A percentile compares a stretch with the other conserved stretches of the same genome.
phyloP scores from a whole-genome alignment of 768 basidiomycete genomes.

The Heimioporus sp. region DNA sequence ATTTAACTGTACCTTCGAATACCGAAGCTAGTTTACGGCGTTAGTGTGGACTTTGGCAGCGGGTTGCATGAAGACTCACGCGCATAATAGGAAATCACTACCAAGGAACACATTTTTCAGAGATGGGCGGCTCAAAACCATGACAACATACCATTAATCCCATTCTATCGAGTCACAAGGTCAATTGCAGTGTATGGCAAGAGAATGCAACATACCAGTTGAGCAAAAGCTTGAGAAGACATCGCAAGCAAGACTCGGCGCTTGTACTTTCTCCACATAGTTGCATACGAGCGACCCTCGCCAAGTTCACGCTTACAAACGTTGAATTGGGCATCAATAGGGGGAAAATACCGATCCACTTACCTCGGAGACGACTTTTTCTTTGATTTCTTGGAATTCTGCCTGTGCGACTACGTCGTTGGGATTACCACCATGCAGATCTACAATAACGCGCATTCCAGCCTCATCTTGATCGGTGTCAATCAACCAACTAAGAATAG shows the following conservation, averaged over 20 bases:
- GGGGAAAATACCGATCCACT: slow-evolving; percentile 7
- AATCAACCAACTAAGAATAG: slow-evolving; percentile 71
- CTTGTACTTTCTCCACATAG: slow-evolving; percentile 88
- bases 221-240: slow-evolving; percentile 95
- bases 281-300: slow-evolving; percentile 70
- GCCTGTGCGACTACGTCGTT: slow-evolving; percentile 64
- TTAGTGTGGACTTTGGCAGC: slow-evolving; percentile 7
- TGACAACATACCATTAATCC: slow-evolving; percentile 74
- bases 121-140: neutral
- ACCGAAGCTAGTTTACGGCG: slow-evolving; percentile 61
- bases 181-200: neutral
- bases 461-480: slow-evolving; percentile 81
- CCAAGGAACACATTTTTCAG: slow-evolving; percentile 4
- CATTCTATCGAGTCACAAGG: slow-evolving; percentile 56
- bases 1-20: slow-evolving; percentile 68
- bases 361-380: slow-evolving; percentile 69
- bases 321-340: neutral
- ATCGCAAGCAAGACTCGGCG: slow-evolving; percentile 88
- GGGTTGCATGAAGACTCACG: slow-evolving; percentile 49
- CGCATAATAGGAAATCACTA: slow-evolving; percentile 93
- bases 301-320: slow-evolving; percentile 65
- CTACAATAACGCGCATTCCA: slow-evolving; percentile 83
- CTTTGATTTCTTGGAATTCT: slow-evolving; percentile 92
- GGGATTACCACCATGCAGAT: slow-evolving; percentile 81
- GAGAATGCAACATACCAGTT: slow-evolving; percentile 60